These are phyloP conservation scores for Eimeria maxima DNA, from an alignment of 169 alveolate genomes.

Conservation along the genomic window DNA sequence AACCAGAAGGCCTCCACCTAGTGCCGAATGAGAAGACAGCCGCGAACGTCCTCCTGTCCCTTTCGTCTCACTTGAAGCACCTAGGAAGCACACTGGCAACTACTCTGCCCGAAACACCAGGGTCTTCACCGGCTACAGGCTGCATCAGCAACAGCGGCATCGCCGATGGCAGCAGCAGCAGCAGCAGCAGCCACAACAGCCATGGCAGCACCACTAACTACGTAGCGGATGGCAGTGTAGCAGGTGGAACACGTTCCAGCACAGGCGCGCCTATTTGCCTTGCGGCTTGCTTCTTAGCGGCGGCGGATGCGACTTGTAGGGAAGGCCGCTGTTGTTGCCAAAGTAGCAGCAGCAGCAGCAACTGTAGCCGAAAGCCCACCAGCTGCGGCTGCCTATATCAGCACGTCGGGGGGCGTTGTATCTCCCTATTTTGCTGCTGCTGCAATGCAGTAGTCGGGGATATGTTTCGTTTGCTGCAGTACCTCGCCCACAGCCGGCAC, in stretches of 20 bases:
- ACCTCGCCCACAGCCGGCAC: constrained; percentile 37
- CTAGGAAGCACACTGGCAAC: neutral
- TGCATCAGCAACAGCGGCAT: neutral
- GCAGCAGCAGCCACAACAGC: constrained; percentile 42
- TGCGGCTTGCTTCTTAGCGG: constrained; percentile 47
- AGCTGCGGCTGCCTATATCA: constrained; percentile 26
- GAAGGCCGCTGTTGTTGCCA: constrained; percentile 68
- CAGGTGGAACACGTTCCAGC: neutral
- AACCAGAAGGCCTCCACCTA: neutral
- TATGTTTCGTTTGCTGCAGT: constrained; percentile 50
- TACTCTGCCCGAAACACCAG: neutral
- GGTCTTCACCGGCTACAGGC: neutral
- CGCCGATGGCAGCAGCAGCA: constrained; percentile 3
- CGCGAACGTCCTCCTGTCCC: constrained; percentile 4
- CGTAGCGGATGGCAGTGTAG: neutral
- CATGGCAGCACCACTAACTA: neutral
- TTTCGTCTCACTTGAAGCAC: constrained; percentile 19
- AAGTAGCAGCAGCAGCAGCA: constrained; percentile 47
- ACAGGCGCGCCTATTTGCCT: constrained; percentile 2
- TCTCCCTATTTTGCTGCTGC: constrained; percentile 71
- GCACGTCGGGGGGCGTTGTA: constrained; percentile 23
- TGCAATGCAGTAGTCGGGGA: constrained; percentile 46
- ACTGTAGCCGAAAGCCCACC: neutral
- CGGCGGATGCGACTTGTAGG: constrained; percentile 57
- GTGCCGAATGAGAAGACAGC: constrained; percentile 47